Evolutionary conservation across 306 rosid species (phyloP), one percentile per base, ranked within the genome.

Genomic region (Glycine latifolia): DNA sequence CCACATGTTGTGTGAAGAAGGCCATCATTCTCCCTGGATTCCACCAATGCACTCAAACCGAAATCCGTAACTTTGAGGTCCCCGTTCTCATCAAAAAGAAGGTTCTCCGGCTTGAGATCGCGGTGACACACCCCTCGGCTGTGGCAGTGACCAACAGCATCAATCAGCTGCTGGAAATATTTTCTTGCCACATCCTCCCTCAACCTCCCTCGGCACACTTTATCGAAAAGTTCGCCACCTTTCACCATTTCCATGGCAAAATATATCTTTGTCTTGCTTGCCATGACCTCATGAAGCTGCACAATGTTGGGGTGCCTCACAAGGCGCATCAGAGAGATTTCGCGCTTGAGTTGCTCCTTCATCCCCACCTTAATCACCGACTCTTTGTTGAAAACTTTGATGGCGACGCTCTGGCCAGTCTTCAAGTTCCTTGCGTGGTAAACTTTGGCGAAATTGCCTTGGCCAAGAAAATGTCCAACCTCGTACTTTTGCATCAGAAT

Each of bases 231-330:
- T 26, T 26, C 31, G 2, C 31, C 31, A 26, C 31, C 31, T 26
- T 26, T 26, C 31, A 26, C 31, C 31, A 26, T 26, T 26, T 26
- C 31, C 31, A 26, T 26, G 0, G 31, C 31, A 26, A 92, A 87
- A 74, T 86, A 92, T 48, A 92, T 90, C 78, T 92, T 92, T 49
- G 87, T 86, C 77, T 86, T 90, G 84, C 87, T 89, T 4, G 97
- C 97, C 92, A 92, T 83, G 15, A 90, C 97, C 66, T 90, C 97
- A 7, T 85, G 65, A 20, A 90, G 89, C 67, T 86, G 86, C 20
- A 92, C 91, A 17, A 92, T 86, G 75, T 92, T 87, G 0, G 97
- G 94, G 65, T 90, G 94, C 70, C 78, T 79, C 49, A 86, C 82
- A 0, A 79, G 87, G 11, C 79, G 83, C 91, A 92, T 89, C 10